Conservation (phyloP, 2,329 filamentous ascomycete genomes). For the Lasiodiplodia citricola region DNA sequence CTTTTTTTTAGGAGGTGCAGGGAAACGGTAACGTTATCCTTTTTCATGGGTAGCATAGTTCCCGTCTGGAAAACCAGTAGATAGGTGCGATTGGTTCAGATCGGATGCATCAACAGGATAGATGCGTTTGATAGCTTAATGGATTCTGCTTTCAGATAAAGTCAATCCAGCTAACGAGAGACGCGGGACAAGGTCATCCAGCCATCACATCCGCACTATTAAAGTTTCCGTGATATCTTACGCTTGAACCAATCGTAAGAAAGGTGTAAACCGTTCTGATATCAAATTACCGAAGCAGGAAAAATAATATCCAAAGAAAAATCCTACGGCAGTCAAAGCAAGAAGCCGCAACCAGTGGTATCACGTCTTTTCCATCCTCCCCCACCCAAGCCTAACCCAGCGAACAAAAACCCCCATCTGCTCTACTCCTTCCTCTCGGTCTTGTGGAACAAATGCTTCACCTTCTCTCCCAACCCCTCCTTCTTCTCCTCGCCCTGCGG, state of each 20-base stretch:
- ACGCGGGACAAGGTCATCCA: too few relatives aligned
- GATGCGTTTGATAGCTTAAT: too few relatives aligned
- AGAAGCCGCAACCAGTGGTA: neutral
- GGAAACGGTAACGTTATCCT: too few relatives aligned
- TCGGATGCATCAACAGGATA: too few relatives aligned
- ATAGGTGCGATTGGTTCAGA: too few relatives aligned
- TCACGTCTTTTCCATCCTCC: neutral
- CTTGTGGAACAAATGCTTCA: conserved; percentile 37
- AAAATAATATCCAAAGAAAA: neutral
- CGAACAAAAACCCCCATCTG: neutral
- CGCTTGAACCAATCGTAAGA: too few relatives aligned
- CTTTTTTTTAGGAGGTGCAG: neutral
- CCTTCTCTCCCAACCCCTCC: conserved; percentile 42
- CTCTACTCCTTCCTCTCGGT: conserved; percentile 4
- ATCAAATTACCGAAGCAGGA: neutral
- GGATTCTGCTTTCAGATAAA: too few relatives aligned
- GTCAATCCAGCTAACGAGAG: too few relatives aligned
- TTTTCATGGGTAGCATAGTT: too few relatives aligned
- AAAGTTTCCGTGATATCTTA: too few relatives aligned
- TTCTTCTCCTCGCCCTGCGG: conserved; percentile 29
- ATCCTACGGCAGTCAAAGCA: neutral
- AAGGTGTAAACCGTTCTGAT: neutral
- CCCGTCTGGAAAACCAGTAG: too few relatives aligned
- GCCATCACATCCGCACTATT: too few relatives aligned
- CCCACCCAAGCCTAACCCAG: neutral